Percentiles rank a stretch among this genome's conserved stretches.
These are phyloP conservation scores for Taiwanofungus camphoratus DNA, from an alignment of 1,284 basidiomycete genomes.

Conservation along the genomic window DNA sequence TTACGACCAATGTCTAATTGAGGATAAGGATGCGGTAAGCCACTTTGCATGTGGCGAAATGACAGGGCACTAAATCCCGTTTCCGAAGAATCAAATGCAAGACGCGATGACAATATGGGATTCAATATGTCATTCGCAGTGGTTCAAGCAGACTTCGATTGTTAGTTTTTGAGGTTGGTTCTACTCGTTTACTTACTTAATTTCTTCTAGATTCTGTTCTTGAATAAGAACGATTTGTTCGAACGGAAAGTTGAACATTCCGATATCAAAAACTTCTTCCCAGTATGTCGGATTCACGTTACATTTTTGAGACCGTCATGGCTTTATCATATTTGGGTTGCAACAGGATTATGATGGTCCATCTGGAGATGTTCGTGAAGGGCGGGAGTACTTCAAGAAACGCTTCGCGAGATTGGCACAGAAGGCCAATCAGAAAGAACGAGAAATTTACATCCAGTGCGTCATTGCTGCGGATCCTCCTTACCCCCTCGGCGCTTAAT, in stretches of 20 bases:
- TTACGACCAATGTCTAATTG: conserved; percentile 90
- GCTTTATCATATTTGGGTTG: conserved; percentile 4
- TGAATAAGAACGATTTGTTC: conserved; percentile 91
- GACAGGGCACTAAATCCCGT: too few species aligned
- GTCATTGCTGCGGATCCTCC: conserved; percentile 27
- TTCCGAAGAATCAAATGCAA: conserved; percentile 96
- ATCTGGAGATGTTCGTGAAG: conserved; percentile 61
- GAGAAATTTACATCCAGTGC: conserved; percentile 88
- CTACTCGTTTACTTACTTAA: conserved; percentile 2
- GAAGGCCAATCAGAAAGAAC: conserved; percentile 78
- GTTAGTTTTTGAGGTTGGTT: conserved; percentile 31
- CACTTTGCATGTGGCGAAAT: too few species aligned
- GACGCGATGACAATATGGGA: conserved; percentile 95
- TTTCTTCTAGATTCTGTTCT: conserved; percentile 70
- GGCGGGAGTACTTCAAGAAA: conserved; percentile 86
- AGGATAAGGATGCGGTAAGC: conserved; percentile 85
- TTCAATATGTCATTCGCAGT: conserved; percentile 88
- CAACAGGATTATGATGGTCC: conserved; percentile 73
- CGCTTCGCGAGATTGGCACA: conserved; percentile 81
- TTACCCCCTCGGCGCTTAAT: neutral
- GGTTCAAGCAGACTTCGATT: conserved; percentile 90
- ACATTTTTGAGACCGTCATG: conserved; percentile 5
- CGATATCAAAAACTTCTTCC: conserved; percentile 82
- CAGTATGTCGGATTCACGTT: conserved; percentile 40
- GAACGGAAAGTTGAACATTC: conserved; percentile 77